Percentiles rank a stretch among this genome's conserved stretches.
Evolutionary conservation across 164 flowering plant species (phyloP).

Genomic region (Tetracentron sinense): DNA sequence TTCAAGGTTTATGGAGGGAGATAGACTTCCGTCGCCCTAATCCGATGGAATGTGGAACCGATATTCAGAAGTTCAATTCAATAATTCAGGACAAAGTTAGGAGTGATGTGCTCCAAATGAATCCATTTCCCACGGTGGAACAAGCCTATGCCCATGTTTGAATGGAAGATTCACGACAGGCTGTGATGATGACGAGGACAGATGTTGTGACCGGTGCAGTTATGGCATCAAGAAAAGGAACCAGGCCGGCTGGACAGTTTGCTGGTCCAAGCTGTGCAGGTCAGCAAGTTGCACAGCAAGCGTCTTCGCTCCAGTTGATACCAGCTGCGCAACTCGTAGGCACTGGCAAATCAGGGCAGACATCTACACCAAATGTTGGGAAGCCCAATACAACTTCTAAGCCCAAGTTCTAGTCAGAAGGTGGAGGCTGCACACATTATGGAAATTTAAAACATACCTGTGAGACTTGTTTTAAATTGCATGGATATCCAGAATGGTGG

Average conservation of each 20-base stretch:
- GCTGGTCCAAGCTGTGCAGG: no score
- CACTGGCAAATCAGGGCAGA: not conserved
- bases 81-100: not conserved
- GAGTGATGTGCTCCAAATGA: not conserved
- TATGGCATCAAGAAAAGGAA: not conserved
- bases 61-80: slow-evolving; percentile 1
- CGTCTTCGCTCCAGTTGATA: no score
- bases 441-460: not conserved
- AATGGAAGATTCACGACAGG: not conserved
- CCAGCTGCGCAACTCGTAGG: no score
- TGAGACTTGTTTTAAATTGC: not conserved
- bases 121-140: not conserved
- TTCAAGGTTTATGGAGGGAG: not conserved
- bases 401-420: not conserved
- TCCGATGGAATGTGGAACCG: not conserved
- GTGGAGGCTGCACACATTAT: not conserved
- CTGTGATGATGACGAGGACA: not conserved
- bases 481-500: slow-evolving; percentile 8
- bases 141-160: slow-evolving; percentile 2
- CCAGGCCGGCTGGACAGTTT: no score
- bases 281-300: no score
- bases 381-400: not conserved
- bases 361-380: not conserved
- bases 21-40: not conserved
- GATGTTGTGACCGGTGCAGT: not conserved